Percentiles rank a stretch among this genome's conserved stretches.
These are phyloP conservation scores for Pisolithus tinctorius DNA, from an alignment of 768 basidiomycete genomes.

Conservation along the genomic window DNA sequence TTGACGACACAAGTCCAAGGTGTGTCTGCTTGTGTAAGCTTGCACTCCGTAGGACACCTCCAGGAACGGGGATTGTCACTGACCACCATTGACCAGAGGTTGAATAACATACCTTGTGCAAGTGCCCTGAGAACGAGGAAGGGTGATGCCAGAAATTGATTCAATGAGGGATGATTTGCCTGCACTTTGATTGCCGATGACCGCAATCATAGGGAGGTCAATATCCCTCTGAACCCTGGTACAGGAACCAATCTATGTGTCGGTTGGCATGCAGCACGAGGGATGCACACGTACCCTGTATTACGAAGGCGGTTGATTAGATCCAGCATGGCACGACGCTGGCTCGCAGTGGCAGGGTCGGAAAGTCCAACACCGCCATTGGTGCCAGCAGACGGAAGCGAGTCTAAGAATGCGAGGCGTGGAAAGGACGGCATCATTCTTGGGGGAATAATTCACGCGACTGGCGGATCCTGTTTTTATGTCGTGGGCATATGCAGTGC, in stretches of 20 bases:
- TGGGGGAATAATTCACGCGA: too few relatives aligned
- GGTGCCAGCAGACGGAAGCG: background rate
- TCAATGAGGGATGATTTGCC: conserved; percentile 78
- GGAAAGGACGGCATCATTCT: background rate
- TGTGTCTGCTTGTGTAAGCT: conserved; percentile 33
- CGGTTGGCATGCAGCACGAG: background rate
- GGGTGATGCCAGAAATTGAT: conserved; percentile 63
- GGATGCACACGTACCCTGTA: conserved; percentile 43
- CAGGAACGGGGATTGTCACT: background rate
- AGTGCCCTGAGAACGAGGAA: conserved; percentile 65
- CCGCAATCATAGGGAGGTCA: conserved; percentile 67
- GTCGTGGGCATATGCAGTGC: too few relatives aligned
- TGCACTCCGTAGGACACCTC: conserved; percentile 56
- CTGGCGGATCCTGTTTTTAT: too few relatives aligned
- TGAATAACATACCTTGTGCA: conserved; percentile 54
- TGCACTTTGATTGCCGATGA: conserved; percentile 68
- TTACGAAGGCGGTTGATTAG: conserved; percentile 52
- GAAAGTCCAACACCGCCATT: conserved; percentile 46
- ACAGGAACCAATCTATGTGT: background rate
- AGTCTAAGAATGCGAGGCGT: background rate
- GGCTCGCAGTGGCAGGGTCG: conserved; percentile 34
- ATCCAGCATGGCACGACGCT: conserved; percentile 49
- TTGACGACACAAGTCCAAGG: conserved; percentile 49
- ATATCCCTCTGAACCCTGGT: conserved; percentile 60
- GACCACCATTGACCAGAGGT: conserved; percentile 5